Base-by-base conservation (phyloP, 1,139 yeast genomes). In the Candida glucosophila region DNA sequence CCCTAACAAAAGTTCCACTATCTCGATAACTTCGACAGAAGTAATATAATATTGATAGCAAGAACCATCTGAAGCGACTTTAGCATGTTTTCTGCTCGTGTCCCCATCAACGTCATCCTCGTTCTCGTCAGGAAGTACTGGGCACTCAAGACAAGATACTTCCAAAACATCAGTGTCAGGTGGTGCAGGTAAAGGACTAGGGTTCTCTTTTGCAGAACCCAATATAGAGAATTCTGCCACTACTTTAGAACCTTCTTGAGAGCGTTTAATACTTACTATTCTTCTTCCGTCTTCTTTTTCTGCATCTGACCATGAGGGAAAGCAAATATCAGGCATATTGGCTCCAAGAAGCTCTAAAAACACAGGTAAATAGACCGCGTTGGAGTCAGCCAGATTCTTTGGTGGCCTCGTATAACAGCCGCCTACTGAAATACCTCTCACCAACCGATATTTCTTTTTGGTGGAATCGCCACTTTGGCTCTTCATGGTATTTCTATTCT, bases 21-120 rank as follows among this genome's bases (percentile, higher is more conserved):
- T 67, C 45, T 68, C 75, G 36, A 75, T 68, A 20, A 75, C 78
- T 42, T 75, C 82, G 17, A 75, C 81, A 27, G 76, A 67, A 2
- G 82, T 75, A 27, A 75, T 70, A 48, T 73, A 75, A 43, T 61
- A 72, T 31, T 59, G 65, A 34, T 53, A 55, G 10, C 29, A 27
- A 19, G 42, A 46, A 13, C 41, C 44, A 15, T 41, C 41, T 9
- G 25, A 28, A 12, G 25, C 17, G 5, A 24, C 45, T 23, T 44
- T 45, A 13, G 39, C 43, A 17, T 9, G 12, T 6, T 18, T 12
- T 16, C 42, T 33, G 27, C 37, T 31, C 38, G 27, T 35, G 36
- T 39, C 44, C 16, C 46, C 52, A 27, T 57, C 63, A 22, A 55
- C 51, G 32, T 58, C 63, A 24, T 58, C 17, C 12, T 14, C 6